These are phyloP conservation scores for Selaginella moellendorffii DNA, from an alignment of 75 land plant species.

Conservation along the genomic window DNA sequence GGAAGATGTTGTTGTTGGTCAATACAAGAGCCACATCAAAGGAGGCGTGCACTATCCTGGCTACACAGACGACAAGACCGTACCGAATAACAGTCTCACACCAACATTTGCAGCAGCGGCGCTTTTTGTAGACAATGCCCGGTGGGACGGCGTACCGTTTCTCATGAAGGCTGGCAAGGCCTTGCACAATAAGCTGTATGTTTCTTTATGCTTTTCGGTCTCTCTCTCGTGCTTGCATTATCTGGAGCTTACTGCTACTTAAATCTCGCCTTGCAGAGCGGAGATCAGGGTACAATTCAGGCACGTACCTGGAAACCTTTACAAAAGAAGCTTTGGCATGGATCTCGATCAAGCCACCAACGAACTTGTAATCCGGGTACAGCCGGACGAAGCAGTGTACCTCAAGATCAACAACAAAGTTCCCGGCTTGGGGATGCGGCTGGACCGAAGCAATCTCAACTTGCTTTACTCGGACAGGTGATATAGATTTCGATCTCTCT, in stretches of 20 bases:
- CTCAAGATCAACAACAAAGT: conserved; percentile 94
- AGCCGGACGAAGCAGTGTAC: conserved; percentile 95
- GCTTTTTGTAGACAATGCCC: conserved; percentile 90
- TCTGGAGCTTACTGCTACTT: neutral
- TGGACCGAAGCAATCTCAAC: conserved; percentile 82
- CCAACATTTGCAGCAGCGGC: conserved; percentile 99
- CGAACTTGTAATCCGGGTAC: conserved; percentile 85
- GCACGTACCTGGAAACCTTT: conserved; percentile 87
- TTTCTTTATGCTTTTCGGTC: neutral
- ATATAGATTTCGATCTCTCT: neutral
- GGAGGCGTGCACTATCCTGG: conserved; percentile 76
- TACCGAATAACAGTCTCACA: conserved; percentile 73
- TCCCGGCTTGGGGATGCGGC: conserved; percentile 86
- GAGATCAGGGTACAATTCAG: conserved; percentile 94
- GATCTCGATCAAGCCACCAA: conserved; percentile 87
- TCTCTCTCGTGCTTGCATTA: neutral
- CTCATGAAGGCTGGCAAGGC: conserved; percentile 99
- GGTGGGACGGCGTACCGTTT: conserved; percentile 99
- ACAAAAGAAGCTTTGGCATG: conserved; percentile 60
- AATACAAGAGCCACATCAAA: conserved; percentile 80
- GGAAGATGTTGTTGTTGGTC: conserved; percentile 79
- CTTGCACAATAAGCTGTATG: conserved; percentile 56
- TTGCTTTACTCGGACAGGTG: conserved; percentile 82
- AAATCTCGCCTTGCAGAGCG: conserved; percentile 33
- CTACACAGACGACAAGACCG: conserved; percentile 88